A percentile compares a stretch with the other conserved stretches of the same genome.
Conservation (phyloP, 2,329 filamentous ascomycete genomes). For the Penicillium sp. region DNA sequence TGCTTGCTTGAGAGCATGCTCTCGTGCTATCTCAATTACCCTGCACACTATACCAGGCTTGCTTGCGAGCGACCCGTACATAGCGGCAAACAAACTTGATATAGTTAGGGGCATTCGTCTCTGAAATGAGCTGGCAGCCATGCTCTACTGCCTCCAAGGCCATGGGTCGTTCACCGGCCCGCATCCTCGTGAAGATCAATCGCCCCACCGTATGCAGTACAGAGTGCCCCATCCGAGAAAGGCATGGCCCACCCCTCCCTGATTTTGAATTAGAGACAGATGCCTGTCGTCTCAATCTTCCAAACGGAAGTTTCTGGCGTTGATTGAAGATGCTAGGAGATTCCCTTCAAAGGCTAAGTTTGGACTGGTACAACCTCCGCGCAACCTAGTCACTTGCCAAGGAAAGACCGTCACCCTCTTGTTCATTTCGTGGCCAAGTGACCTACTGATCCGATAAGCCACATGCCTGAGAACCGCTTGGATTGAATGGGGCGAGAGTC, state of each 20-base stretch:
- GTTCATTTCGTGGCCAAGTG: background rate
- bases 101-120: background rate
- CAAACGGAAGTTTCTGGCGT: background rate
- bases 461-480: background rate
- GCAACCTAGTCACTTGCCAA: background rate
- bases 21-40: background rate
- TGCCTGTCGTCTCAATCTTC: constrained; percentile 10
- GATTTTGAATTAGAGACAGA: background rate
- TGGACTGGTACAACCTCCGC: background rate
- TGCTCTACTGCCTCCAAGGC: background rate
- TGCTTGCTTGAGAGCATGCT: background rate
- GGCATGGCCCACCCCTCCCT: background rate
- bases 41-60: background rate
- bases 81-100: too few species aligned
- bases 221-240: background rate
- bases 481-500: background rate
- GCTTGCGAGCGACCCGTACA: too few species aligned
- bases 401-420: too few species aligned
- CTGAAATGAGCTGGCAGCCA: background rate
- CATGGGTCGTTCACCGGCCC: background rate
- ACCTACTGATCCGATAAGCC: background rate
- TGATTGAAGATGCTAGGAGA: background rate
- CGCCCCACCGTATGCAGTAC: constrained; percentile 2
- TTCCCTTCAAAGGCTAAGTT: background rate
- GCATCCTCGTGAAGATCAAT: constrained; percentile 13